Evolutionary conservation across 1,284 basidiomycete species (phyloP).

Genomic region (Coniferiporia sulphurascens): DNA sequence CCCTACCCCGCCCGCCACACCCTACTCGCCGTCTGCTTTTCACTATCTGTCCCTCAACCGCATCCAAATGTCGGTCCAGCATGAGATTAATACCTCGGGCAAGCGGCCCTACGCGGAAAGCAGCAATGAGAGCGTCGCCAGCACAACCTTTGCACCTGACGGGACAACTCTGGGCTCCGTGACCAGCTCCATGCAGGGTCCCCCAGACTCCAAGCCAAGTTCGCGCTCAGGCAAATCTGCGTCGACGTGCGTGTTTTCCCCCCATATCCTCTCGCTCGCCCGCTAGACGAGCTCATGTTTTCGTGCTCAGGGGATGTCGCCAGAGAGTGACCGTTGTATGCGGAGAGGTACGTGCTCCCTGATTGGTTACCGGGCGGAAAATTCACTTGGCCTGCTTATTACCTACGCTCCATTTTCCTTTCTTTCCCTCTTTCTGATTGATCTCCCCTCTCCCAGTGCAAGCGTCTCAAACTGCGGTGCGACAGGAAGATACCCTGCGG

Average conservation of each 20-base stretch:
- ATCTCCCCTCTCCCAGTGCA: slow-evolving; percentile 47
- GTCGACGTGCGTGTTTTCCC: background rate
- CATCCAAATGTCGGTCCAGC: background rate
- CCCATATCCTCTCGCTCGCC: background rate
- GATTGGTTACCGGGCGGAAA: slow-evolving; percentile 3
- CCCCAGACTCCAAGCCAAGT: background rate
- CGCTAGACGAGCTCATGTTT: background rate
- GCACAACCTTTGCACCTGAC: background rate
- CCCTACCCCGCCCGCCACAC: background rate
- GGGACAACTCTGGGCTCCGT: background rate
- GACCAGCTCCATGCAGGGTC: background rate
- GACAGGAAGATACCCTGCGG: slow-evolving; percentile 71
- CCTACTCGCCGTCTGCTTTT: background rate
- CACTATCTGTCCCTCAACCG: background rate
- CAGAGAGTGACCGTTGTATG: slow-evolving; percentile 78
- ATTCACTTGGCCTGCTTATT: background rate
- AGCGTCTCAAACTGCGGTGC: slow-evolving; percentile 77
- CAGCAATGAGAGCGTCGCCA: slow-evolving; percentile 3
- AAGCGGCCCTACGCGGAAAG: background rate
- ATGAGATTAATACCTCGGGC: background rate
- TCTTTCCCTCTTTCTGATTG: slow-evolving; percentile 3
- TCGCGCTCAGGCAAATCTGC: background rate
- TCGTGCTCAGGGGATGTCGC: slow-evolving; percentile 40
- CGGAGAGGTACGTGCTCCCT: slow-evolving; percentile 54
- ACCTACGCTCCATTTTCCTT: slow-evolving; percentile 14